phyloP scores from a whole-genome alignment of 2,329 filamentous ascomycete genomes.

The Fusarium albidum region DNA sequence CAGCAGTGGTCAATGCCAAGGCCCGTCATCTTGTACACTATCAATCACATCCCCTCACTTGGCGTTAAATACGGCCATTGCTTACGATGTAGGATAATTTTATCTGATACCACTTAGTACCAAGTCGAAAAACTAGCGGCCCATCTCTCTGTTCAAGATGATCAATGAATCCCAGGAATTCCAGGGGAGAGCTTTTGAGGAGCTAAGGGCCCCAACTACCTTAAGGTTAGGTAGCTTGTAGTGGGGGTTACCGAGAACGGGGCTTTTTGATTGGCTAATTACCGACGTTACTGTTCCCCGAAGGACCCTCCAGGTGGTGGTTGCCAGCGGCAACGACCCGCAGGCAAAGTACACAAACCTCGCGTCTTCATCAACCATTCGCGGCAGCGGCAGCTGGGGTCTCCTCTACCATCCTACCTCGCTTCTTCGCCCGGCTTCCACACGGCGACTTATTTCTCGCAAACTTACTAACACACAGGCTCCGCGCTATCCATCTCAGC shows the following conservation, averaged over 20 bases:
- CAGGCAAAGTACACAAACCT: slow-evolving; percentile 48
- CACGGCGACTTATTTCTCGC: slow-evolving; percentile 23
- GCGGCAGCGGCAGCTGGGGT: slow-evolving; percentile 27
- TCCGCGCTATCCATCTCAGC: slow-evolving; percentile 16
- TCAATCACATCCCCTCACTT: slow-evolving; percentile 25
- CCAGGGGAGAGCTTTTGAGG: background rate
- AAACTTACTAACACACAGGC: slow-evolving; percentile 36
- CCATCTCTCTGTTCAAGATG: background rate
- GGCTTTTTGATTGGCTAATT: slow-evolving; percentile 22
- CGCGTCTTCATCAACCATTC: slow-evolving; percentile 9
- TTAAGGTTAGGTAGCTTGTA: slow-evolving; percentile 20
- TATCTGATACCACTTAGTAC: background rate
- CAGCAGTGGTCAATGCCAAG: slow-evolving; percentile 2
- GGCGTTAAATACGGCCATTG: slow-evolving; percentile 29
- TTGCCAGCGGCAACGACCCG: slow-evolving; percentile 45
- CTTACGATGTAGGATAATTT: slow-evolving; percentile 17
- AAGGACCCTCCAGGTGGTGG: slow-evolving; percentile 2
- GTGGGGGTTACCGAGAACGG: background rate
- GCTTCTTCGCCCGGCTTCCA: slow-evolving; percentile 27
- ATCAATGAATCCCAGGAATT: background rate
- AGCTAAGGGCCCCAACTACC: background rate
- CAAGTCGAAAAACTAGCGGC: slow-evolving; percentile 8
- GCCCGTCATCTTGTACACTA: slow-evolving; percentile 27
- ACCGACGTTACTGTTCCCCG: background rate
- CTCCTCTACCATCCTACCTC: slow-evolving; percentile 18